Base-by-base conservation (phyloP, 148 eudicot genomes). In the Oxyria digyna region DNA sequence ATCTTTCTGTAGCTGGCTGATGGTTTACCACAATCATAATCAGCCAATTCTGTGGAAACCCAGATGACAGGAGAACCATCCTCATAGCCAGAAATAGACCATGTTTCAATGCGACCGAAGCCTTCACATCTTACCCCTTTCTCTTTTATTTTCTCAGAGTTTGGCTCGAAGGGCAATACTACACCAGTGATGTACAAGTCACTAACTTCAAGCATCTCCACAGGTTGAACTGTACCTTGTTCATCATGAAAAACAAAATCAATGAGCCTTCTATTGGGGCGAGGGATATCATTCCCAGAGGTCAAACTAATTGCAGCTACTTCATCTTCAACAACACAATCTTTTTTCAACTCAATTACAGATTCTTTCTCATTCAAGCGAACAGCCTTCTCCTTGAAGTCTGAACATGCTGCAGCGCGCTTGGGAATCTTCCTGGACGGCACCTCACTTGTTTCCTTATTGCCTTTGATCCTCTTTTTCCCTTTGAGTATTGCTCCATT, bases 81-180 rank as follows among this genome's bases (percentile, higher is more conserved):
- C 82, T 95, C 99, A 75, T 91, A 95, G 35, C 99, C 99, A 75
- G 99, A 95, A 63, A 95, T 88, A 8, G 87, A 78, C 99, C 99
- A 91, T 43, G 78, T 67, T 71, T 95, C 99, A 71, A 95, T 72
- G 32, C 99, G 89, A 67, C 99, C 97, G 83, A 95, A 91, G n/a
- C 89, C 97, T 78, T 91, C 96, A 79, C 99, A 88, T 69, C 81
- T 81, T 31, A 91, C 75, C 35, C 97, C 88, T 72, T 76, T 80
- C 38, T 71, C 88, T 79, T 91, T 91, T 55, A 72, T 79, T 37
- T 81, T 76, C 17, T 85, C 89, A 37, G 78, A 59, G 42, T 71
- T 73, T 73, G 81, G 87, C 63, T 91, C 93, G 17, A 91, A 73
- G 11, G 99, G 99, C 77, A 88, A 78, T 71, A 95, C 75, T 18